Evolutionary conservation across 1,284 basidiomycete species (phyloP), one percentile per base, ranked within the genome.

Genomic region (Stygiomarasmius scandens): DNA sequence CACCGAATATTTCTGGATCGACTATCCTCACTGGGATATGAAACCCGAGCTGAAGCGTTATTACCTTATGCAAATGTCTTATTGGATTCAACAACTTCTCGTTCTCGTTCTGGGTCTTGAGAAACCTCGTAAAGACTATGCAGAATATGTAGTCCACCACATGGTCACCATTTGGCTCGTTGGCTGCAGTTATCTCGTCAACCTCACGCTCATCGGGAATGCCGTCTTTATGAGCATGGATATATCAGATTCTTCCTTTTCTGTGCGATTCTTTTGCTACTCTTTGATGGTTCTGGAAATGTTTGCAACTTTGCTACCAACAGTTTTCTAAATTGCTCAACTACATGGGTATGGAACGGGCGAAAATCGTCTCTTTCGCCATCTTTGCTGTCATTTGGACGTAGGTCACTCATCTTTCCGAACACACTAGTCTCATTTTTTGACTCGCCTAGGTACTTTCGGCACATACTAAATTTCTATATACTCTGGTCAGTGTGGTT

Each of bases 141-240:
- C 75, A 34, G 96, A 98, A 73, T 86, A 98, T 11, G 84, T 97
- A 14, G 85, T 78, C 1, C 87, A 96, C 73, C 97, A 99, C 71
- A 67, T 95, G 49, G 95, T 99, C 52, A 98, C 97, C 0, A 81
- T 99, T 23, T 99, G 96, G 95, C 82, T 99, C 24, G 86, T 99
- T 52, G 90, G 90, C 52, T 96, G 95, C 95, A 95, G 92, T 67
- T 97, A 96, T 67, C 70, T 86, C 36, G 63, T 91, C 65, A 93
- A 93, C 69, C 62, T 93, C 52, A 98, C 96, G 0, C 78, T 87
- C 64, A 96, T 98, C 54, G 96, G 96, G 12, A 94, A 94, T 62
- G 91, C 95, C 1, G 86, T 99, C 24, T 98, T 92, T 67, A 83
- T 96, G 68, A 96, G 95, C 70, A 99, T 98, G 96, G 96, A 99